Evolutionary conservation across 352 stramenopile genomes (phyloP), one percentile per base, ranked within the genome.

Genomic region (Hyaloperonospora arabidopsidis): DNA sequence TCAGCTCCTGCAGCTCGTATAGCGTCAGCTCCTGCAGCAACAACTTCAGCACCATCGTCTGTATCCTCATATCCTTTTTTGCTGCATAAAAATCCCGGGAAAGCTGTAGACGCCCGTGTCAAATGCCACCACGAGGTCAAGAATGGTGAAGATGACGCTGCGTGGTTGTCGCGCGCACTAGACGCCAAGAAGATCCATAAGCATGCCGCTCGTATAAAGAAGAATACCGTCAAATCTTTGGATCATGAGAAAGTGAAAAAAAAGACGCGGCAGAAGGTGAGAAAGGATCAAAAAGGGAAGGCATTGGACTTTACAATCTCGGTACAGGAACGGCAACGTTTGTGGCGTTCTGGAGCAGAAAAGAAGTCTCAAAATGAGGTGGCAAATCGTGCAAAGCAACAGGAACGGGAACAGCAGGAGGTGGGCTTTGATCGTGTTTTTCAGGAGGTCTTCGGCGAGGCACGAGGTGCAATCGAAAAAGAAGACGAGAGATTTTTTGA

Each of bases 341-440:
- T 65, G 34, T 76, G 67, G 64, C 55, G 51, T 12, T 52, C 34
- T 39, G 53, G 57, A 28, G 52, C 57, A 36, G 15, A 21, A 5
- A 72, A 61, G 34, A 70, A 63, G 45, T 29, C 28, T 29, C 44
- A 52, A 13, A 44, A 65, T 10, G 54, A 68, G 17, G 54, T 41
- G 7, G 34, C 49, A 39, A 52, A 53, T 34, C 35, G 14, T 17
- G 45, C 48, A 14, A 70, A 66, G 11, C 54, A 76, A 28, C 59
- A 73, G 35, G 45, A 66, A 49, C 58, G 58, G 55, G 63, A 68
- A 40, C 68, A 45, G 6, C 67, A 68, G 43, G 67, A 80, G 25
- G 67, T 52, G 23, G 53, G 62, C n/a, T 84, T 84, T 13, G 74
- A 82, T 17, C 53, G 67, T 11, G 74, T 79, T 12, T 84, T 80